Evolutionary conservation across 352 stramenopile species (phyloP).

Genomic region (Phytophthora hibernalis): DNA sequence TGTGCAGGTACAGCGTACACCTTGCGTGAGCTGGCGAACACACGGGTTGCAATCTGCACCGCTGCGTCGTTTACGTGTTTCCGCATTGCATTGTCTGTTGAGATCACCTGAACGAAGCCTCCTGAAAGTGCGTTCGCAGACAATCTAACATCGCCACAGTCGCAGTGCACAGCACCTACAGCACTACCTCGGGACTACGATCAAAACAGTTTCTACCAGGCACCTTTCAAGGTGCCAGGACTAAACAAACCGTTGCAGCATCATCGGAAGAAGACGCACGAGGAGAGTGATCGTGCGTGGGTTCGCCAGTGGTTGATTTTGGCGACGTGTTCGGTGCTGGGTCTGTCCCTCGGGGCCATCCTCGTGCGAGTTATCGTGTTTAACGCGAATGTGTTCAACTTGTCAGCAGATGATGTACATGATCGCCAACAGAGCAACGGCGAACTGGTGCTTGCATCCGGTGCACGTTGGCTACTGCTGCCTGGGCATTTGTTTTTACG

Average conservation of each 20-base stretch:
- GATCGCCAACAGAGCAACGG: constrained; percentile 37
- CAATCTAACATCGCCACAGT: constrained; percentile 54
- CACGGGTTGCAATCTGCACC: not conserved
- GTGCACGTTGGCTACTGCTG: constrained; percentile 48
- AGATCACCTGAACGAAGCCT: constrained; percentile 15
- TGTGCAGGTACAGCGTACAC: not conserved
- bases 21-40: not conserved
- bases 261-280: constrained; percentile 15
- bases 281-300: constrained; percentile 21
- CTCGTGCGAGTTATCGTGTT: constrained; percentile 37
- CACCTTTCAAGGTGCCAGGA: constrained; percentile 28
- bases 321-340: constrained; percentile 37
- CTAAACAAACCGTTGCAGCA: constrained; percentile 30
- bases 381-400: constrained; percentile 36
- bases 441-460: constrained; percentile 34
- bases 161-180: constrained; percentile 45
- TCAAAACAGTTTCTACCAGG: constrained; percentile 52
- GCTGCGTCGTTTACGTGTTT: constrained; percentile 5
- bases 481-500: constrained; percentile 57
- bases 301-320: constrained; percentile 38
- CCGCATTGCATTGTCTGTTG: constrained; percentile 11
- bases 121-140: not conserved
- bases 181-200: constrained; percentile 49
- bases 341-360: constrained; percentile 45
- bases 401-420: constrained; percentile 27